These are phyloP conservation scores for Marchantia polymorpha DNA, from an alignment of 225 moss, liverwort and hornwort genomes.

Conservation along the genomic window DNA sequence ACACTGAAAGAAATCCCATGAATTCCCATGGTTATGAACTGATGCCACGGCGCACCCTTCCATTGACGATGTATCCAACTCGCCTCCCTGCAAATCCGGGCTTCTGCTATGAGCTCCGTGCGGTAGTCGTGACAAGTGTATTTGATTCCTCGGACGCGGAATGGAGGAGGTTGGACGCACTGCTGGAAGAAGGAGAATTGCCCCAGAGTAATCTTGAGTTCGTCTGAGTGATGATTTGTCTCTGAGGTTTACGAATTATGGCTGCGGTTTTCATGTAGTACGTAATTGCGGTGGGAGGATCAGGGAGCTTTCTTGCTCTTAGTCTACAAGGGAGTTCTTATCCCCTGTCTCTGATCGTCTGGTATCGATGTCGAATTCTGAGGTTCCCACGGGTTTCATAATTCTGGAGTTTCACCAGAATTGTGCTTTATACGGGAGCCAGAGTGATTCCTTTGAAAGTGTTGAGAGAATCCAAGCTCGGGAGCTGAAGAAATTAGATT, in stretches of 20 bases:
- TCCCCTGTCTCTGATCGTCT: not conserved
- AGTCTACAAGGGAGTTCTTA: not conserved
- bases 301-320: not conserved
- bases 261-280: not conserved
- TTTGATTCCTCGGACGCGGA: too few relatives aligned
- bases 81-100: too few relatives aligned
- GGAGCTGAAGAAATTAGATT: conserved; percentile 14
- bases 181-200: not conserved
- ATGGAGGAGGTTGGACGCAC: too few relatives aligned
- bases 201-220: not conserved
- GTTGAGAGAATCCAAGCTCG: conserved; percentile 15
- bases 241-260: not conserved
- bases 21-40: too few relatives aligned
- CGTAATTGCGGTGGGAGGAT: not conserved
- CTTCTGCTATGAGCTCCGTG: too few relatives aligned
- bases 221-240: not conserved
- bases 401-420: conserved; percentile 20
- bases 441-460: not conserved
- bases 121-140: too few relatives aligned
- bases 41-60: too few relatives aligned
- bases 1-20: too few relatives aligned
- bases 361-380: not conserved
- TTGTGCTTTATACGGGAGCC: not conserved
- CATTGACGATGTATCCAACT: too few relatives aligned
- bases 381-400: conserved; percentile 10